phyloP scores from a whole-genome alignment of 345 rosid species.

The Ceriops decandra region DNA sequence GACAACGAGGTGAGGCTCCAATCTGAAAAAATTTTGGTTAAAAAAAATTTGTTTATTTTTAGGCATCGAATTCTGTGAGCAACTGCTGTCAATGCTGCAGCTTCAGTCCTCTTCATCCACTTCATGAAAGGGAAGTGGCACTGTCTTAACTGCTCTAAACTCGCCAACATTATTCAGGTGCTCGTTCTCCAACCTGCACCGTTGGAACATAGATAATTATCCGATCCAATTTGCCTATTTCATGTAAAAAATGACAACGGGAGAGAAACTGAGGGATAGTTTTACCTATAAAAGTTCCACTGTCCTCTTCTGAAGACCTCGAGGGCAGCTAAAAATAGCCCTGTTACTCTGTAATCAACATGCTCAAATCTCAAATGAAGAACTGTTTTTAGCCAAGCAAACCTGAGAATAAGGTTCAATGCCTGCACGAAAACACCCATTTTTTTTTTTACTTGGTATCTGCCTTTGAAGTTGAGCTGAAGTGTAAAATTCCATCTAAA shows the following conservation, averaged over 20 bases:
- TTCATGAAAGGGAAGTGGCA: conserved; percentile 96
- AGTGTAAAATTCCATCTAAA: too few species aligned
- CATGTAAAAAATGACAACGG: neutral
- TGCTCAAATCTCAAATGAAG: conserved; percentile 66
- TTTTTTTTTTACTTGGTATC: conserved; percentile 6
- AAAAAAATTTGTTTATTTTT: conserved; percentile 10
- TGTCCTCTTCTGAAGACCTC: conserved; percentile 95
- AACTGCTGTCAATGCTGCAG: conserved; percentile 30
- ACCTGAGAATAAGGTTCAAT: conserved; percentile 79
- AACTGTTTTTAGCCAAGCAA: conserved; percentile 92
- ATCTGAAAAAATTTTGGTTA: conserved; percentile 23
- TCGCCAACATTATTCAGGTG: conserved; percentile 97
- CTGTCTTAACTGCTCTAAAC: conserved; percentile 85
- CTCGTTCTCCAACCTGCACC: conserved; percentile 98
- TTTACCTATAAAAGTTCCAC: conserved; percentile 95
- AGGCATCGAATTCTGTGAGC: conserved; percentile 34
- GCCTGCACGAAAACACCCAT: conserved; percentile 56
- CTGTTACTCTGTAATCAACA: conserved; percentile 80
- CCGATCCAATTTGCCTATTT: neutral
- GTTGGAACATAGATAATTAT: conserved; percentile 2
- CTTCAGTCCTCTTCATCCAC: conserved; percentile 84
- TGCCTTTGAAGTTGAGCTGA: neutral
- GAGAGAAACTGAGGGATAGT: too few species aligned
- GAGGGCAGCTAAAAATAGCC: conserved; percentile 79
- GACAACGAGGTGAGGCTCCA: conserved; percentile 26